Evolutionary conservation across 2,329 filamentous ascomycete species (phyloP).

Genomic region (Curvularia sp.): DNA sequence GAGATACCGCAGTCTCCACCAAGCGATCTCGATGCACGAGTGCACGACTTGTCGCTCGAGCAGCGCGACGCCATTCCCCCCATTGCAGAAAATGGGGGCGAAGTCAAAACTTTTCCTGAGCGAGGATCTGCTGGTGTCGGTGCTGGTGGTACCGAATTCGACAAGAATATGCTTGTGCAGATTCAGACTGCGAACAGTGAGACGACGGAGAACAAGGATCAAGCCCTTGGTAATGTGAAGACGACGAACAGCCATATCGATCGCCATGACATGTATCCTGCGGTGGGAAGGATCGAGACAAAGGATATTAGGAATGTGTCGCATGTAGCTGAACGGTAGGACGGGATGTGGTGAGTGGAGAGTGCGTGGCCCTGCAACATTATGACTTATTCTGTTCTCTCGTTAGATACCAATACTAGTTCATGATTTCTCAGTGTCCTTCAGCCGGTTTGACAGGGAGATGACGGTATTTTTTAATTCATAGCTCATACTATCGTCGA

Average conservation of each 20-base stretch:
- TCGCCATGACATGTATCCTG: conserved; percentile 54
- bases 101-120: conserved; percentile 15
- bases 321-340: conserved; percentile 21
- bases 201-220: conserved; percentile 29
- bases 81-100: conserved; percentile 21
- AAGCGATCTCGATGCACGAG: conserved; percentile 34
- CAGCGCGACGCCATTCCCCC: conserved; percentile 12
- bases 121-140: conserved; percentile 1
- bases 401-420: neutral
- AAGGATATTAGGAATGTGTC: conserved; percentile 48
- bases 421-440: neutral
- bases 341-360: neutral
- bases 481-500: neutral
- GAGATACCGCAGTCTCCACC: conserved; percentile 17
- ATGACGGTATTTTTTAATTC: neutral
- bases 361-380: neutral
- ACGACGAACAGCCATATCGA: conserved; percentile 49
- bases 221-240: conserved; percentile 34
- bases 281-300: conserved; percentile 47
- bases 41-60: conserved; percentile 29
- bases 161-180: conserved; percentile 37
- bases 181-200: conserved; percentile 38
- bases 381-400: neutral
- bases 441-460: neutral
- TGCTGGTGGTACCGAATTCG: conserved; percentile 8